These are phyloP conservation scores for Carnegiea gigantea DNA, from an alignment of 179 eudicot species.

Conservation along the genomic window DNA sequence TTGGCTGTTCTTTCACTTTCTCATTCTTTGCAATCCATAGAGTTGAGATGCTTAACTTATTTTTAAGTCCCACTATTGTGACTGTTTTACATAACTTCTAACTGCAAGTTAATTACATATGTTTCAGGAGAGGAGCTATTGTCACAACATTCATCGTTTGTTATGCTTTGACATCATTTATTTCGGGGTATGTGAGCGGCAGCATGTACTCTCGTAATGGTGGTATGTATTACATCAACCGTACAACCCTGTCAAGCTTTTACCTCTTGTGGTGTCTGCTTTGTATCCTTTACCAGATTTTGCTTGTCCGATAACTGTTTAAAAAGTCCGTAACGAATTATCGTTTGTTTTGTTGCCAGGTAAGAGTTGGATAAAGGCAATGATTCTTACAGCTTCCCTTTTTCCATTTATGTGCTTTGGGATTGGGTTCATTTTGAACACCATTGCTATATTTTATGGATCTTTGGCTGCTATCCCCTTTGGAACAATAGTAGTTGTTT, in stretches of 20 bases:
- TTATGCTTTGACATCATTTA: slow-evolving; percentile 86
- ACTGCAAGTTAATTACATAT: slow-evolving; percentile 13
- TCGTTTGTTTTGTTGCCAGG: slow-evolving; percentile 44
- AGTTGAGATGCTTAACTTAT: neutral
- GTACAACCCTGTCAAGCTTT: neutral
- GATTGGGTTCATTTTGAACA: slow-evolving; percentile 77
- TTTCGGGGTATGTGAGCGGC: slow-evolving; percentile 92
- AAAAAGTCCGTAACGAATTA: slow-evolving; percentile 3
- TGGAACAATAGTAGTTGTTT: slow-evolving; percentile 84
- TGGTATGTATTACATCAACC: slow-evolving; percentile 46
- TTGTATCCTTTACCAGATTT: neutral
- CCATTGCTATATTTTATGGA: slow-evolving; percentile 85
- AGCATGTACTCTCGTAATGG: slow-evolving; percentile 86
- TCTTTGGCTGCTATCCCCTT: slow-evolving; percentile 94
- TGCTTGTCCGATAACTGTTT: neutral
- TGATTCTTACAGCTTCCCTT: slow-evolving; percentile 87
- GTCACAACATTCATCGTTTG: slow-evolving; percentile 90
- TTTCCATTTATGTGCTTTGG: slow-evolving; percentile 95
- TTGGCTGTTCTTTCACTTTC: neutral
- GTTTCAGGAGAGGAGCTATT: slow-evolving; percentile 84
- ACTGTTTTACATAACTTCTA: slow-evolving; percentile 11
- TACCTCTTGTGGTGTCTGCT: neutral
- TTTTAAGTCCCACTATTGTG: neutral
- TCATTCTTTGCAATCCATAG: neutral
- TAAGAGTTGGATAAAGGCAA: slow-evolving; percentile 82